A percentile compares a stretch with the other conserved stretches of the same genome.
phyloP scores from a whole-genome alignment of 2,329 filamentous ascomycete species.

The Xylariaceae sp. region DNA sequence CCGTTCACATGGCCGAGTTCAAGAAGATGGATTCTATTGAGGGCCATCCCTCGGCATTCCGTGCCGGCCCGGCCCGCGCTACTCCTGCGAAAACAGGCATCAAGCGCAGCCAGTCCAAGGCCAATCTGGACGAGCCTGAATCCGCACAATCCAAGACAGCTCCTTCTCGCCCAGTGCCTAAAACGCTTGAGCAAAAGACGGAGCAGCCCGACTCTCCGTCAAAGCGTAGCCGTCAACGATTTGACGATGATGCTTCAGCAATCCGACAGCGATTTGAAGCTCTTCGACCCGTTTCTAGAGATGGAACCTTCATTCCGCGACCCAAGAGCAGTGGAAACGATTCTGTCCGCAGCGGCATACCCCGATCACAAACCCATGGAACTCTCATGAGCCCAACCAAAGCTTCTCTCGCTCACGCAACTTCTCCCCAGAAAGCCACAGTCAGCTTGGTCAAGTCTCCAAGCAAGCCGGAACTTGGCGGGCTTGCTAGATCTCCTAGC shows the following conservation, averaged over 20 bases:
- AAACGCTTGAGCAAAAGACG: slow-evolving; percentile 13
- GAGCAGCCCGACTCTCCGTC: slow-evolving; percentile 35
- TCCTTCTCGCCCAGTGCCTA: slow-evolving; percentile 20
- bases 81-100: slow-evolving; percentile 40
- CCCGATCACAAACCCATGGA: slow-evolving; percentile 40
- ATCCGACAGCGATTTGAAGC: slow-evolving; percentile 13
- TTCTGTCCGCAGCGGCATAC: slow-evolving; percentile 22
- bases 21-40: slow-evolving; percentile 98
- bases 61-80: slow-evolving; percentile 46
- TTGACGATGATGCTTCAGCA: slow-evolving; percentile 62
- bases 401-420: slow-evolving; percentile 57
- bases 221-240: slow-evolving; percentile 65
- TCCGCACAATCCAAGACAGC: slow-evolving; percentile 27
- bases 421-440: slow-evolving; percentile 47
- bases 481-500: slow-evolving; percentile 31
- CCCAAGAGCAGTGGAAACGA: slow-evolving; percentile 38
- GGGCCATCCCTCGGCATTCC: slow-evolving; percentile 73
- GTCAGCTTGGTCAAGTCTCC: slow-evolving; percentile 44
- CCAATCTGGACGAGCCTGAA: slow-evolving; percentile 55
- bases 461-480: slow-evolving; percentile 32
- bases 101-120: slow-evolving; percentile 42
- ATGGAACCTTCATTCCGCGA: slow-evolving; percentile 37
- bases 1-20: slow-evolving; percentile 80
- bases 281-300: slow-evolving; percentile 48
- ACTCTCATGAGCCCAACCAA: slow-evolving; percentile 73